These are phyloP conservation scores for Pseudonitzschia pungens DNA, from an alignment of 108 stramenopile genomes.

Conservation along the genomic window DNA sequence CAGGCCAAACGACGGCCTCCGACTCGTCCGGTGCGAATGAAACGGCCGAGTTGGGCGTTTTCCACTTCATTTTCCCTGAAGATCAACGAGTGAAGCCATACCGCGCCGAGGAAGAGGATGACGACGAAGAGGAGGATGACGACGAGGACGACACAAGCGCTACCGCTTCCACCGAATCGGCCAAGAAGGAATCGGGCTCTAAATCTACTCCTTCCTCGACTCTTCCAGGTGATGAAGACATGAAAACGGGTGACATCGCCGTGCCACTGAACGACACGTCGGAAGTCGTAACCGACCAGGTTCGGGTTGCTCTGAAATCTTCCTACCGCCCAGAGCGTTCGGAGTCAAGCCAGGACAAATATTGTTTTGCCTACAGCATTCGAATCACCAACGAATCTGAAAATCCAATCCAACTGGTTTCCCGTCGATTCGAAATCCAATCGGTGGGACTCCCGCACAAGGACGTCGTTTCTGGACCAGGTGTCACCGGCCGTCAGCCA, in stretches of 20 bases:
- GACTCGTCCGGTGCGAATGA: conserved; percentile 76
- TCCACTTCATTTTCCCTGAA: conserved; percentile 87
- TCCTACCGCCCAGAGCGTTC: conserved; percentile 90
- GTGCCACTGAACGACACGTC: conserved; percentile 64
- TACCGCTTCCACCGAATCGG: conserved; percentile 24
- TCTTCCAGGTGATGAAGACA: conserved; percentile 67
- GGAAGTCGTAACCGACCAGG: conserved; percentile 63
- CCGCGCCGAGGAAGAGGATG: conserved; percentile 63
- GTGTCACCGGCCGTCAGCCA: conserved; percentile 88
- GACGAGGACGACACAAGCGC: conserved; percentile 35
- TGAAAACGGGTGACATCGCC: conserved; percentile 72
- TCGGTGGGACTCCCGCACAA: conserved; percentile 77
- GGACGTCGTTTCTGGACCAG: conserved; percentile 89
- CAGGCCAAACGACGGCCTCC: conserved; percentile 70
- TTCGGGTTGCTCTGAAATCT: conserved; percentile 79
- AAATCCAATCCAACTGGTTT: conserved; percentile 80
- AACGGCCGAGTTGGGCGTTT: conserved; percentile 67
- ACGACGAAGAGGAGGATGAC: conserved; percentile 81
- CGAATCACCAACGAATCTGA: conserved; percentile 89
- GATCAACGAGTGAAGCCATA: conserved; percentile 83
- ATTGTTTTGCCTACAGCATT: conserved; percentile 92
- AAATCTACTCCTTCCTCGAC: conserved; percentile 17
- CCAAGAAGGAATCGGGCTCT: conserved; percentile 2
- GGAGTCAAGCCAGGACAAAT: conserved; percentile 75
- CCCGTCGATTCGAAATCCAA: conserved; percentile 89